Evolutionary conservation across 2,329 filamentous ascomycete genomes (phyloP).

Genomic region (Truncatella angustata): DNA sequence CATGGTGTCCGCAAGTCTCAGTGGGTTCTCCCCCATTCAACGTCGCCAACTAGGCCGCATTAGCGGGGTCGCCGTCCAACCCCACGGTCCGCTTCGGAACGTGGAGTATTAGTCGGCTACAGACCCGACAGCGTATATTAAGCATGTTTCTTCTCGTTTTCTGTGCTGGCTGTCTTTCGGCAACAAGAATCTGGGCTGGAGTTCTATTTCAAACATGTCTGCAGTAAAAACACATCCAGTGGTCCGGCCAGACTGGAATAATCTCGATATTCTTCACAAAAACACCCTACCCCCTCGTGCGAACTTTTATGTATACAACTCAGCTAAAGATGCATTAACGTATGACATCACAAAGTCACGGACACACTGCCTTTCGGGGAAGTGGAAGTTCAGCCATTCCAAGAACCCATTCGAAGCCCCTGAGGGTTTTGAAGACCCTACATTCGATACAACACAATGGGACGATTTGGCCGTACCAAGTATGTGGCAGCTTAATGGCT

Average conservation of each 20-base stretch:
- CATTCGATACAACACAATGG: conserved; percentile 37
- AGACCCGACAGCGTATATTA: background rate
- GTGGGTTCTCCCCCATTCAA: background rate
- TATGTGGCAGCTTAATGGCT: conserved; percentile 70
- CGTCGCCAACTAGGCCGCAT: background rate
- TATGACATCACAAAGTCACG: conserved; percentile 34
- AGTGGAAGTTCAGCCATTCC: conserved; percentile 46
- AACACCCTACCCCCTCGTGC: conserved; percentile 55
- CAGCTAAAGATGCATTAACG: conserved; percentile 44
- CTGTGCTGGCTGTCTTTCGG: background rate
- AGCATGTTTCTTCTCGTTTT: background rate
- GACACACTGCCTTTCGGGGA: conserved; percentile 41
- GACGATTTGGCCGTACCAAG: conserved; percentile 59
- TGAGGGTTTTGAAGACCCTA: conserved; percentile 27
- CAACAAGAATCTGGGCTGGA: background rate
- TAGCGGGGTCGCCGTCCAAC: background rate
- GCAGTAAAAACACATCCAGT: conserved; percentile 15
- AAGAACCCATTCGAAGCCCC: conserved; percentile 37
- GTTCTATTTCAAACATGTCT: conserved; percentile 13
- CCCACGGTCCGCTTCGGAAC: conserved; percentile 11
- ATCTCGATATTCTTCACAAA: conserved; percentile 54
- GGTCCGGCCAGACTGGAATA: conserved; percentile 55
- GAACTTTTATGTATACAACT: conserved; percentile 52
- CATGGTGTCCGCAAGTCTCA: conserved; percentile 1
- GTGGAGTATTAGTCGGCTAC: conserved; percentile 1